phyloP scores from a whole-genome alignment of 305 asterid genomes.

The Plantago coronopus region DNA sequence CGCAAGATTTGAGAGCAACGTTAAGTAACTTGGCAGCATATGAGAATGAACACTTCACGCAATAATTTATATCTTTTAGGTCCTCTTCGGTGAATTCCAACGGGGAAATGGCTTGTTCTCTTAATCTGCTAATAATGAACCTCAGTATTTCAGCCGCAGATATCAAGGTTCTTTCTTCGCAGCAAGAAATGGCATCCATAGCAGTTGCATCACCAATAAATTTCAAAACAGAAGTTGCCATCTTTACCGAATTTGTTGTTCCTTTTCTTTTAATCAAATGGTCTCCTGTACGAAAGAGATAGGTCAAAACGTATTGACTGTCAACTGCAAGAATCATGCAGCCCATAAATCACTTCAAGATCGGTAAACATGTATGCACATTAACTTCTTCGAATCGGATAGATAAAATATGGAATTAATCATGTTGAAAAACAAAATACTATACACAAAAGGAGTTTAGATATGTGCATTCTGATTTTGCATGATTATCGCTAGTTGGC shows the following conservation, averaged over 20 bases:
- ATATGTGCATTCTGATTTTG: background rate
- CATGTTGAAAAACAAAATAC: background rate
- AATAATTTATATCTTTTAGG: conserved; percentile 41
- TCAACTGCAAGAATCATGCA: conserved; percentile 4
- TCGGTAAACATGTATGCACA: too few relatives aligned
- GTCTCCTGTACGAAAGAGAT: conserved; percentile 37
- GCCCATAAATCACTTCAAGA: too few relatives aligned
- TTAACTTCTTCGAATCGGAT: conserved; percentile 9
- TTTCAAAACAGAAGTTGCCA: conserved; percentile 60
- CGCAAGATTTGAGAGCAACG: conserved; percentile 44
- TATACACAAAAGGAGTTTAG: background rate
- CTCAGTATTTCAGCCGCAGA: conserved; percentile 45
- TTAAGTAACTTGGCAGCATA: conserved; percentile 75
- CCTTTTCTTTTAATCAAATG: conserved; percentile 27
- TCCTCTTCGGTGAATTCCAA: conserved; percentile 48
- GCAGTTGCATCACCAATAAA: conserved; percentile 66
- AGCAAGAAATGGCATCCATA: conserved; percentile 35
- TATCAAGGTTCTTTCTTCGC: conserved; percentile 52
- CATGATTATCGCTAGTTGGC: background rate
- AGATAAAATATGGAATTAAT: too few relatives aligned
- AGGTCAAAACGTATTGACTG: conserved; percentile 14
- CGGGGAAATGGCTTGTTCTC: conserved; percentile 34
- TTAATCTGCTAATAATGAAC: conserved; percentile 45
- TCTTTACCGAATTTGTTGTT: conserved; percentile 44
- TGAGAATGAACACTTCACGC: conserved; percentile 70